phyloP scores from a whole-genome alignment of 2,329 filamentous ascomycete species.

The Cladosporium sp. region DNA sequence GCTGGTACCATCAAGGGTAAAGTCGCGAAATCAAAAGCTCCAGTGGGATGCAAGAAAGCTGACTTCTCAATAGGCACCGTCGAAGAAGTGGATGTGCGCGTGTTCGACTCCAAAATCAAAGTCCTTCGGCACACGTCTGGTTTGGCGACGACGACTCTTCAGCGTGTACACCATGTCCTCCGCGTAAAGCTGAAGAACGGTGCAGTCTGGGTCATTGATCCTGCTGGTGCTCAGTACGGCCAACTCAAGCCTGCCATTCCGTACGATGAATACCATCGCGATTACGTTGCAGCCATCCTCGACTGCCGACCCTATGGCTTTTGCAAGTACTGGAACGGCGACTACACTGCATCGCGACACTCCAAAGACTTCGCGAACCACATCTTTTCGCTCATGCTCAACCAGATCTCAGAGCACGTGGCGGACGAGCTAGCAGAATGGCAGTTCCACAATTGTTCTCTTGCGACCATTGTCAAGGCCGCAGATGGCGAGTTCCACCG shows the following conservation, averaged over 20 bases:
- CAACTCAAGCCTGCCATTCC: constrained; percentile 10
- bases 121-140: background rate
- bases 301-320: background rate
- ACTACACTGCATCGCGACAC: too few relatives aligned
- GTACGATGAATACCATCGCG: constrained; percentile 5
- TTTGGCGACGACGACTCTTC: background rate
- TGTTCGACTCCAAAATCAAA: background rate
- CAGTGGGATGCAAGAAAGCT: too few relatives aligned
- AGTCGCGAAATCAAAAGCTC: too few relatives aligned
- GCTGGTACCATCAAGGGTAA: background rate
- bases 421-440: background rate
- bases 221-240: constrained; percentile 18
- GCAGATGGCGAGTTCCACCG: background rate
- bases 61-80: too few relatives aligned
- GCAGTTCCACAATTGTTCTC: background rate
- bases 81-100: background rate
- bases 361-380: too few relatives aligned
- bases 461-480: background rate
- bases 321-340: too few relatives aligned
- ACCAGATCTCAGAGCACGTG: too few relatives aligned
- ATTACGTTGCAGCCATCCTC: background rate
- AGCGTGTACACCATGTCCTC: constrained; percentile 9
- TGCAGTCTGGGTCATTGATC: constrained; percentile 16
- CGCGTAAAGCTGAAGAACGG: constrained; percentile 9
- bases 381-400: too few relatives aligned